These are phyloP conservation scores for Mortierella sp. DNA, from an alignment of 371 early-diverging fungal species.

Conservation along the genomic window DNA sequence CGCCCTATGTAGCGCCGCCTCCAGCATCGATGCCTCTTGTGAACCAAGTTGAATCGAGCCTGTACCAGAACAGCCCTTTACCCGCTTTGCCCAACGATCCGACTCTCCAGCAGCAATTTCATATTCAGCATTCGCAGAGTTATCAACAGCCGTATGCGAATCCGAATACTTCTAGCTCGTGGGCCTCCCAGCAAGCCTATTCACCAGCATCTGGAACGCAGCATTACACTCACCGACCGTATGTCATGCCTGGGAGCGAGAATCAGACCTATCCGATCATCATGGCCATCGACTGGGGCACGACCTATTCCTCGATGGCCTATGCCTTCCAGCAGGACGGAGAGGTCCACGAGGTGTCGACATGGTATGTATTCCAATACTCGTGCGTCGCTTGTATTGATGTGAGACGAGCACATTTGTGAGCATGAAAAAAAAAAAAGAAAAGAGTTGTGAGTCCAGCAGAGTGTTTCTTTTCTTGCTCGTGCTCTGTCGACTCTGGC, in stretches of 20 bases:
- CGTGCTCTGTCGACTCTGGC: too few species aligned
- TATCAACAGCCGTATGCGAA: slow-evolving; percentile 13
- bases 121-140: slow-evolving; percentile 1
- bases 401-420: neutral
- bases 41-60: neutral
- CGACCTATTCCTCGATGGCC: slow-evolving; percentile 40
- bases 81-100: neutral
- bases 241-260: slow-evolving; percentile 27
- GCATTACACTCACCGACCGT: slow-evolving; percentile 38
- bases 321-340: slow-evolving; percentile 43
- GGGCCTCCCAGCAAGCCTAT: slow-evolving; percentile 9
- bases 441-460: too few species aligned
- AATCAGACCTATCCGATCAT: slow-evolving; percentile 46
- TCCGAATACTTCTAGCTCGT: neutral
- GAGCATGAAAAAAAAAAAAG: too few species aligned
- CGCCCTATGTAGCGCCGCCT: slow-evolving; percentile 34
- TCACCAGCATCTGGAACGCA: slow-evolving; percentile 19
- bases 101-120: neutral
- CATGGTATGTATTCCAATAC: slow-evolving; percentile 25
- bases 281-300: slow-evolving; percentile 51
- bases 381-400: neutral
- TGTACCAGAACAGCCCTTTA: neutral
- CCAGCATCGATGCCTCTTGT: slow-evolving; percentile 3
- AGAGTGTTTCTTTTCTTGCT: too few species aligned
- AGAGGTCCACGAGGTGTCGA: slow-evolving; percentile 40